Evolutionary conservation across 176 grass and related monocot species (phyloP).

Genomic region (Tuctoria greenei): DNA sequence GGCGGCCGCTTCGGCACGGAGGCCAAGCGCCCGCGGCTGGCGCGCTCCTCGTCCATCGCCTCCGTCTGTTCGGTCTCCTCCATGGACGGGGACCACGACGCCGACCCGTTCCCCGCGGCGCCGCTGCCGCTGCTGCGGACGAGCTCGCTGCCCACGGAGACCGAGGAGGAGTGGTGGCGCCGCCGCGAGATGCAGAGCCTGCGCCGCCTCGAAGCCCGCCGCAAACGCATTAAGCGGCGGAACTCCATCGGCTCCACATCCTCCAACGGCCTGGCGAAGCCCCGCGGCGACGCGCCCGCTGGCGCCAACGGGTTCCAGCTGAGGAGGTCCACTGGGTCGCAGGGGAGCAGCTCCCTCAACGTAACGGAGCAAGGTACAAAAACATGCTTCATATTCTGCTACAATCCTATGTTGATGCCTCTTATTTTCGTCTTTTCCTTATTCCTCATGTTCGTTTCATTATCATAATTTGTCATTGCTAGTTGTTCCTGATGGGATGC

Average conservation of each 20-base stretch:
- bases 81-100: slow-evolving; percentile 26
- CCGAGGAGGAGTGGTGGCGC: slow-evolving; percentile 70
- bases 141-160: slow-evolving; percentile 74
- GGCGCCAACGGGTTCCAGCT: background rate
- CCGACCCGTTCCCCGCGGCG: slow-evolving; percentile 36
- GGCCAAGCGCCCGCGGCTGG: slow-evolving; percentile 48
- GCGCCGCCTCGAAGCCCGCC: slow-evolving; percentile 66
- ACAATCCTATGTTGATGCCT: background rate
- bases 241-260: slow-evolving; percentile 51
- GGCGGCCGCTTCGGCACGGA: slow-evolving; percentile 64
- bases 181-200: slow-evolving; percentile 68
- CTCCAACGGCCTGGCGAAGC: background rate
- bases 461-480: background rate
- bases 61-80: slow-evolving; percentile 59
- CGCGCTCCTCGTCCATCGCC: slow-evolving; percentile 74
- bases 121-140: slow-evolving; percentile 58
- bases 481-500: background rate
- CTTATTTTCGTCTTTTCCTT: background rate
- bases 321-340: slow-evolving; percentile 41
- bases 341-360: slow-evolving; percentile 48
- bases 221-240: slow-evolving; percentile 64
- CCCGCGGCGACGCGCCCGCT: background rate
- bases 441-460: background rate
- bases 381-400: background rate
- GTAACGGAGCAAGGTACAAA: slow-evolving; percentile 45